These are phyloP conservation scores for Sphaerulina populicola DNA, from an alignment of 2,329 filamentous ascomycete genomes.

Conservation along the genomic window DNA sequence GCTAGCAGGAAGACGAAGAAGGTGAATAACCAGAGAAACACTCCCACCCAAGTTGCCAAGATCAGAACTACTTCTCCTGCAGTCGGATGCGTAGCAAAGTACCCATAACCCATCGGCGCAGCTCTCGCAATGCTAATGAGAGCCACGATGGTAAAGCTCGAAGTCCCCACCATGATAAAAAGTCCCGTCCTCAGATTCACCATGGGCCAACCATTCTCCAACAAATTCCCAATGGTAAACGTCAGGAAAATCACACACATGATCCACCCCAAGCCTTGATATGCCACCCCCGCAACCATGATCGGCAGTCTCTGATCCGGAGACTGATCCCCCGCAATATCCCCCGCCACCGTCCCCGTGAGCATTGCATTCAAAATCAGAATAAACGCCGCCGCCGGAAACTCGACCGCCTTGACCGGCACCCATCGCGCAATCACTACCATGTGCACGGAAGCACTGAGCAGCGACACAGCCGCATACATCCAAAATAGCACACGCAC, in stretches of 20 bases:
- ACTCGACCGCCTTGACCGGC: conserved; percentile 11
- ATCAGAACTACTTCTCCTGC: conserved; percentile 21
- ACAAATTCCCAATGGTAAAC: conserved; percentile 36
- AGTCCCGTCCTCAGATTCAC: conserved; percentile 34
- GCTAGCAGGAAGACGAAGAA: conserved; percentile 38
- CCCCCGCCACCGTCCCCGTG: conserved; percentile 18
- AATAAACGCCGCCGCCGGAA: conserved; percentile 17
- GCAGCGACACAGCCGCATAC: conserved; percentile 39
- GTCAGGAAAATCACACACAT: conserved; percentile 35
- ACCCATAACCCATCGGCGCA: conserved; percentile 19
- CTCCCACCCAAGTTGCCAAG: conserved; percentile 27
- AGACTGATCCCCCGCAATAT: conserved; percentile 26
- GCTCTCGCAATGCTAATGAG: conserved; percentile 23
- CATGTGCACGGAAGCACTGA: conserved; percentile 13
- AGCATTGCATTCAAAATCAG: conserved; percentile 21
- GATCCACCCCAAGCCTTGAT: conserved; percentile 42
- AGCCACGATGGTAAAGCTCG: conserved; percentile 24
- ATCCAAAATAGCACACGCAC: conserved; percentile 62
- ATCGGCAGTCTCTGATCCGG: conserved; percentile 34
- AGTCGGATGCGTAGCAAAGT: conserved; percentile 23
- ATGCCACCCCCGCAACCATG: conserved; percentile 38
- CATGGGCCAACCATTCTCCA: conserved; percentile 39
- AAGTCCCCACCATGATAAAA: conserved; percentile 46
- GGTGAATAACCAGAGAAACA: conserved; percentile 45
- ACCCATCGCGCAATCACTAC: conserved; percentile 9